These are phyloP conservation scores for Nyctanthes arbortristis DNA, from an alignment of 257 asterid genomes.

Conservation along the genomic window DNA sequence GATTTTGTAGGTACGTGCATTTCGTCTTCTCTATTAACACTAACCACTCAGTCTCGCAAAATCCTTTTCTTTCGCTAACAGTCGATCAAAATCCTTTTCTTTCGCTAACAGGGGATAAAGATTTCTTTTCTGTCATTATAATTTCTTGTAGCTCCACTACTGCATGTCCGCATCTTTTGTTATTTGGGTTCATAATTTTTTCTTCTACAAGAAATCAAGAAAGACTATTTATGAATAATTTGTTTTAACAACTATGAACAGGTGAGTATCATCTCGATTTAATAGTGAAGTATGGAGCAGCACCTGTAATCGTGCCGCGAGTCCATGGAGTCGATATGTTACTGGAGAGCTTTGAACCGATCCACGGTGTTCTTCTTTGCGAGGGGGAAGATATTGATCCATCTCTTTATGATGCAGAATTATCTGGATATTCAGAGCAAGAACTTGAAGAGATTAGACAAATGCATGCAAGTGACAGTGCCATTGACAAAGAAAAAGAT, in stretches of 20 bases:
- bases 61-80: no score
- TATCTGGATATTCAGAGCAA: slow-evolving; percentile 39
- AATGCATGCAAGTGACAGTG: slow-evolving; percentile 64
- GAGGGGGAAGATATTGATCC: slow-evolving; percentile 92
- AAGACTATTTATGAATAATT: slow-evolving; percentile 7
- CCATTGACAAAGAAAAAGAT: slow-evolving; percentile 76
- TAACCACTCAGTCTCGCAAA: no score
- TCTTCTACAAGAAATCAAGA: no score
- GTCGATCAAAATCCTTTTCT: no score
- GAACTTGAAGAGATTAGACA: slow-evolving; percentile 64
- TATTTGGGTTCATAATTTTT: no score
- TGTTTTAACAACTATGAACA: slow-evolving; percentile 18
- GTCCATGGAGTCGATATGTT: slow-evolving; percentile 70
- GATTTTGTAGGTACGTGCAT: slow-evolving; percentile 66
- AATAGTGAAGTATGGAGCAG: slow-evolving; percentile 73
- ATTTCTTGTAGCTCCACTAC: no score
- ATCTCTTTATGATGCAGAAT: slow-evolving; percentile 61
- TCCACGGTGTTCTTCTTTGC: slow-evolving; percentile 89
- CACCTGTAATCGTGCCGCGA: slow-evolving; percentile 74
- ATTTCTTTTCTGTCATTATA: no score
- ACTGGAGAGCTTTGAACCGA: slow-evolving; percentile 77
- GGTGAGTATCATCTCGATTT: slow-evolving; percentile 88
- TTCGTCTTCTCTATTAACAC: not conserved
- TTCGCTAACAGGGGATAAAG: no score
- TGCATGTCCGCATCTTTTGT: no score